A percentile compares a stretch with the other conserved stretches of the same genome.
phyloP scores from a whole-genome alignment of 495 filamentous ascomycete species.

The Hypoxylon fragiforme region DNA sequence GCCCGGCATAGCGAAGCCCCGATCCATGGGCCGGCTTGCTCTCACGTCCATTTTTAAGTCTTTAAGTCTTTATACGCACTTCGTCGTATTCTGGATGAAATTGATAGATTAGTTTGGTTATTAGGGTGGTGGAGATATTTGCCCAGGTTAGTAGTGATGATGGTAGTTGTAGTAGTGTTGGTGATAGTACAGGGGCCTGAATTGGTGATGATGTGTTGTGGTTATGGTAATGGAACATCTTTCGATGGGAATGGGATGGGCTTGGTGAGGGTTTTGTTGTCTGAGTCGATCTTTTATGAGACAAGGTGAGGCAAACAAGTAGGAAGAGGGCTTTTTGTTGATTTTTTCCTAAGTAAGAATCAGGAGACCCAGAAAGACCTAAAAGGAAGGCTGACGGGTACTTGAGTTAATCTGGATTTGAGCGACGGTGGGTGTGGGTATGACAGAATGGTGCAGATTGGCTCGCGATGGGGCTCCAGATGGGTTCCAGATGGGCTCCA shows the following conservation, averaged over 20 bases:
- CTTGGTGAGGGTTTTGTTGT: constrained; percentile 31
- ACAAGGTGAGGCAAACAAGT: constrained; percentile 37
- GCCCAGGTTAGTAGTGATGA: constrained; percentile 9
- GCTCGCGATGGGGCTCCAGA: neutral
- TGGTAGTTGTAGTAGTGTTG: neutral
- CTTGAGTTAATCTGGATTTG: constrained; percentile 17
- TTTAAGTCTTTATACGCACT: constrained; percentile 4
- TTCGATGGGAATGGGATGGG: constrained; percentile 15
- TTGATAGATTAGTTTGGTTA: constrained; percentile 22
- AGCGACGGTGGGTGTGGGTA: constrained; percentile 24
- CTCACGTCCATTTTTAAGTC: constrained; percentile 30
- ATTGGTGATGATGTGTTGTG: constrained; percentile 24
- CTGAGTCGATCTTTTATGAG: constrained; percentile 9
- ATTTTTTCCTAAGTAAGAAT: constrained; percentile 19
- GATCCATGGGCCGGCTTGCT: constrained; percentile 25
- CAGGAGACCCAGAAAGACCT: constrained; percentile 31
- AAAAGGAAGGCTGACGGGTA: constrained; percentile 33
- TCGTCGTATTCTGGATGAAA: constrained; percentile 30
- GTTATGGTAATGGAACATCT: constrained; percentile 27
- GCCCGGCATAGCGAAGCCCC: constrained; percentile 32
- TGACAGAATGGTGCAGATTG: constrained; percentile 9
- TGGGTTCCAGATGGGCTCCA: too few species aligned
- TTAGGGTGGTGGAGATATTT: neutral
- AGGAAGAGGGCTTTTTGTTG: constrained; percentile 20
- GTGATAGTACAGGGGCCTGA: constrained; percentile 13